Base-by-base conservation (phyloP, 2,329 filamentous ascomycete species). In the Arthrinium puccinioides region DNA sequence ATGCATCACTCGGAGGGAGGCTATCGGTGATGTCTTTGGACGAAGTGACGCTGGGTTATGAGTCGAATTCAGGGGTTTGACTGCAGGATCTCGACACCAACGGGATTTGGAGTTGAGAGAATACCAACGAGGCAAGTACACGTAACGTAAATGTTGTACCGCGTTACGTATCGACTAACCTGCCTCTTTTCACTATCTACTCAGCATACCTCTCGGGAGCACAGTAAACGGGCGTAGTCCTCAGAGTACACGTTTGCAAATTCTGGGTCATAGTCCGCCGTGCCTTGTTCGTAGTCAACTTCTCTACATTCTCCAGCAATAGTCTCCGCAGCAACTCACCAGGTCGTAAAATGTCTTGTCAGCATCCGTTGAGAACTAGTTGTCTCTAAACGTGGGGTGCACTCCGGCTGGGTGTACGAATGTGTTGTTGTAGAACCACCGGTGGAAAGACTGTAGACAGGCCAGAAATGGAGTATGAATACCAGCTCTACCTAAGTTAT, bases 231-330 rank as follows among this genome's bases (percentile, higher is more conserved):
- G n/a, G 38, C 40, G 36, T 74, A 68, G 44, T 74, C 70, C 48
- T 74, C 74, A 49, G 74, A 76, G 39, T 71, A 76, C 2, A 76
- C 65, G 51, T 75, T 70, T 2, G 69, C 62, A 49, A 72, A 75
- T 10, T 62, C 62, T 1, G 63, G 60, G 9, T 57, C 55, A 36
- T 69, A 32, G 21, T 41, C 38, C 1, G 36, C 24, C 6, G 18
- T 29, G 14, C 30, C 33, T 25, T 40, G 13, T 32, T 11, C 9
- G 8, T 21, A 15, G 9, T 15, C 31, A 23, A 15, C n/a, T 11
- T 3, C 30, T 5, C 4, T 3, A 6, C 24, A 15, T 32, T 14
- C 21, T n/a, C 13, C 7, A 11, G 19, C 13, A 29, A 4, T 11
- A 7, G 14, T 4, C 26, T 1, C 11, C 13, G 3, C 4, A 30